Conservation (phyloP, 2,329 filamentous ascomycete species). For the Talaromyces albobiverticillius region DNA sequence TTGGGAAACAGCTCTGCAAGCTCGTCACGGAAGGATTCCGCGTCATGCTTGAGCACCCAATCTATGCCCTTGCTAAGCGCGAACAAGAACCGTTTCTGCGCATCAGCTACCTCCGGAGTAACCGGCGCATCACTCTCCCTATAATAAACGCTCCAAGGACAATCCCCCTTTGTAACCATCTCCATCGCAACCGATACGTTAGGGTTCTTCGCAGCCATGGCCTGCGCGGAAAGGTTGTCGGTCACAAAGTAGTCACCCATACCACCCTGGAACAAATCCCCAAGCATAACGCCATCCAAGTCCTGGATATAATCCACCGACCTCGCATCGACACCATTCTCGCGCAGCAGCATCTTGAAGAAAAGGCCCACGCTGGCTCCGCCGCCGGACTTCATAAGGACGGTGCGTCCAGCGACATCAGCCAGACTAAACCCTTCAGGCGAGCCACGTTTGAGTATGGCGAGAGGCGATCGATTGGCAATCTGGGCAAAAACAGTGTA, state of each 20-base stretch:
- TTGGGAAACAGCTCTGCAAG: conserved; percentile 2
- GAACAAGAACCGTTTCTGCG: background rate
- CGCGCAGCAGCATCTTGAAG: conserved; percentile 12
- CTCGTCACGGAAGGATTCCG: conserved; percentile 1
- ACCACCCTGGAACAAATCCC: conserved; percentile 5
- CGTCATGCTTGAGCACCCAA: conserved; percentile 1
- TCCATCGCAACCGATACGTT: conserved; percentile 1
- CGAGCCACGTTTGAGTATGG: background rate
- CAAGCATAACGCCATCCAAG: conserved; percentile 8
- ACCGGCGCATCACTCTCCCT: conserved; percentile 2
- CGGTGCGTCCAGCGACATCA: conserved; percentile 1
- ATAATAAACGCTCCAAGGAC: conserved; percentile 10
- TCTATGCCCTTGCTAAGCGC: conserved; percentile 3
- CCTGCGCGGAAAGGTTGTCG: conserved; percentile 2
- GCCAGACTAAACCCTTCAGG: background rate
- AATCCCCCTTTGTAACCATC: conserved; percentile 5
- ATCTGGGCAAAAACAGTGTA: conserved; percentile 11
- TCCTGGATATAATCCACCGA: conserved; percentile 8
- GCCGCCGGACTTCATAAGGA: conserved; percentile 9
- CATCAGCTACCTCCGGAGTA: background rate
- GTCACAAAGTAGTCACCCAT: conserved; percentile 10
- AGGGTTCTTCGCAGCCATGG: background rate
- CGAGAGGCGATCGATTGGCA: conserved; percentile 6
- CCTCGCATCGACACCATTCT: conserved; percentile 1
- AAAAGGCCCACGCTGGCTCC: conserved; percentile 11